A percentile compares a stretch with the other conserved stretches of the same genome.
phyloP scores from a whole-genome alignment of 345 rosid genomes.

The Geranium rotundifolium region DNA sequence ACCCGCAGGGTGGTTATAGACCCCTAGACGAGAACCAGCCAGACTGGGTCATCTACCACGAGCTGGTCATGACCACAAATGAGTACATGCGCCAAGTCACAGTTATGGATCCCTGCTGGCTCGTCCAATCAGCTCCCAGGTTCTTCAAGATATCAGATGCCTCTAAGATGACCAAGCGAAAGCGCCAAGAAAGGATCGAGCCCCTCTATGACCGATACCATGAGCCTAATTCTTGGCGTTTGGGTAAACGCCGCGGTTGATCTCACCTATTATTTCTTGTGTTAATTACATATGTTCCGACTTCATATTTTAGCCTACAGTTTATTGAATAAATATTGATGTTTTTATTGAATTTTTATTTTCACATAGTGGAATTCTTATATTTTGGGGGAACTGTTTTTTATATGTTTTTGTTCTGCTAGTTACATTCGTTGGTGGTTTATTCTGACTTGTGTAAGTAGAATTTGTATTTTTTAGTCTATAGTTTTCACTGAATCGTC shows the following conservation, averaged over 20 bases:
- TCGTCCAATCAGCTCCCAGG: conserved; percentile 77
- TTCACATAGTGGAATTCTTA: too few relatives aligned
- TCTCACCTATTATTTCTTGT: background rate
- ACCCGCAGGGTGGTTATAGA: conserved; percentile 81
- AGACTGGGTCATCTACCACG: conserved; percentile 91
- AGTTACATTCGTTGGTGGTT: too few relatives aligned
- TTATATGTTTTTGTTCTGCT: too few relatives aligned
- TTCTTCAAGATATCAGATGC: conserved; percentile 85
- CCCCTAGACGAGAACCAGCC: conserved; percentile 86
- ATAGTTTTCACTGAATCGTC: too few relatives aligned
- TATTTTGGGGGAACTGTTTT: too few relatives aligned
- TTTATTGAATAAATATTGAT: too few relatives aligned
- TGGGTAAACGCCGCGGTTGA: conserved; percentile 75
- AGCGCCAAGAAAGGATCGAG: conserved; percentile 75
- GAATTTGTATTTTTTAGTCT: too few relatives aligned
- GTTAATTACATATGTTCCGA: too few relatives aligned
- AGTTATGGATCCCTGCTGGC: conserved; percentile 84
- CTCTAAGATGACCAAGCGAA: conserved; percentile 81
- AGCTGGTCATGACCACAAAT: conserved; percentile 86
- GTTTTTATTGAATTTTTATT: too few relatives aligned
- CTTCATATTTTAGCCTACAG: too few relatives aligned
- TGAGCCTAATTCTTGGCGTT: conserved; percentile 86
- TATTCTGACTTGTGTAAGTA: too few relatives aligned
- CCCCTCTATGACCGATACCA: conserved; percentile 84
- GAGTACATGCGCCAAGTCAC: conserved; percentile 93